phyloP scores from a whole-genome alignment of 257 asterid species.

The Salvia hispanica region DNA sequence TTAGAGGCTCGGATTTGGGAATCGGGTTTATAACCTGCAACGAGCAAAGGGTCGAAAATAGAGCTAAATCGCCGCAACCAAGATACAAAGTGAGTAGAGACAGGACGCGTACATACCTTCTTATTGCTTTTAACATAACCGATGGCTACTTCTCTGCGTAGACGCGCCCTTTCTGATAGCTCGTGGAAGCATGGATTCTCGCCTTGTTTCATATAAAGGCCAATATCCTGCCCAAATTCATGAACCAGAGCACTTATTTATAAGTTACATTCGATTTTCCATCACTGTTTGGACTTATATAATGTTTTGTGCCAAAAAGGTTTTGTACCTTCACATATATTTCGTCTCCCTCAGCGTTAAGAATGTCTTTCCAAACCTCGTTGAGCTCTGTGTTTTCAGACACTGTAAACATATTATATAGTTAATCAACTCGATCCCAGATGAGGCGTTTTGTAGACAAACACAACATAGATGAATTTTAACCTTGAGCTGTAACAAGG shows the following conservation, averaged over 20 bases:
- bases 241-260: too few relatives aligned
- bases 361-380: constrained; percentile 94
- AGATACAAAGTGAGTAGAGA: constrained; percentile 13
- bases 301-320: not conserved
- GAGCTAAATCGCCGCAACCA: constrained; percentile 7
- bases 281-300: not conserved
- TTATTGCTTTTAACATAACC: constrained; percentile 80
- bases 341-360: constrained; percentile 94
- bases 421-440: constrained; percentile 8
- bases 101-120: constrained; percentile 46
- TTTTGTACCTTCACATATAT: constrained; percentile 79
- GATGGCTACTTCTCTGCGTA: constrained; percentile 92
- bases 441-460: not conserved
- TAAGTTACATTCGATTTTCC: too few relatives aligned
- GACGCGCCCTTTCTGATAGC: constrained; percentile 85
- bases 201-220: constrained; percentile 77
- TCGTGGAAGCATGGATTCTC: constrained; percentile 82
- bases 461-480: not conserved
- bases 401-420: constrained; percentile 49
- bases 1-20: constrained; percentile 70
- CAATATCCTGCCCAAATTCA: constrained; percentile 54
- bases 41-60: not conserved
- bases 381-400: constrained; percentile 79
- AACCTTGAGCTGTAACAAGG: constrained; percentile 98
- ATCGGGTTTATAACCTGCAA: constrained; percentile 86